Percentiles rank a stretch among this genome's conserved stretches.
These are phyloP conservation scores for Eucalyptus polyanthemos DNA, from an alignment of 345 rosid genomes.

Conservation along the genomic window DNA sequence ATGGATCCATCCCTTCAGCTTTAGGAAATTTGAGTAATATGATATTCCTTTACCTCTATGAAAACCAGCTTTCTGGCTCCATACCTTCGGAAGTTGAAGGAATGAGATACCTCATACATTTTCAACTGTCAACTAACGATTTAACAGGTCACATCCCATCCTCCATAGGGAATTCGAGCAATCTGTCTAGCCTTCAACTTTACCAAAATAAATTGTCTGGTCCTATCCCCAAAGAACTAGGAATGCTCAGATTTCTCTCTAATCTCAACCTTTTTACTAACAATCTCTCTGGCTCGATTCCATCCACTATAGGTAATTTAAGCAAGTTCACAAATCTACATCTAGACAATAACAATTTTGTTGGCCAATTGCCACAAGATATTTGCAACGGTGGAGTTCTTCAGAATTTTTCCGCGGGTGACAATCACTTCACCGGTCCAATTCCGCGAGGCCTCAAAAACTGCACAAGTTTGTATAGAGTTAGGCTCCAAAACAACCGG, in stretches of 20 bases:
- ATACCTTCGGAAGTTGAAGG: background rate
- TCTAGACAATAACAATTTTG: background rate
- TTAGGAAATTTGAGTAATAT: background rate
- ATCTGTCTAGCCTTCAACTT: accelerated
- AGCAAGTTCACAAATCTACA: background rate
- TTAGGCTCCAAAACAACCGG: background rate
- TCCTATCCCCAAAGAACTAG: background rate
- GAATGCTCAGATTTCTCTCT: background rate
- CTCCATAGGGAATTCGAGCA: background rate
- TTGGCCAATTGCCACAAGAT: background rate
- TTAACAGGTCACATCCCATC: background rate
- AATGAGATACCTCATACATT: background rate
- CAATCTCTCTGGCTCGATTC: background rate
- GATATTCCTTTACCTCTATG: background rate
- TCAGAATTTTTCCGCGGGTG: accelerated
- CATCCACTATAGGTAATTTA: background rate
- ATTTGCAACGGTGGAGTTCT: background rate
- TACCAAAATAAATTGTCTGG: background rate
- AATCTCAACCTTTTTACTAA: accelerated
- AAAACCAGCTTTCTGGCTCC: background rate
- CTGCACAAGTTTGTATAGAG: background rate
- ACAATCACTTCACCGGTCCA: background rate
- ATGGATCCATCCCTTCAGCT: background rate
- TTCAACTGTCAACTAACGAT: background rate
- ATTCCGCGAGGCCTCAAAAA: slow-evolving; percentile 1